Conservation (phyloP, 169 alveolate species). For the Babesia bigemina region DNA sequence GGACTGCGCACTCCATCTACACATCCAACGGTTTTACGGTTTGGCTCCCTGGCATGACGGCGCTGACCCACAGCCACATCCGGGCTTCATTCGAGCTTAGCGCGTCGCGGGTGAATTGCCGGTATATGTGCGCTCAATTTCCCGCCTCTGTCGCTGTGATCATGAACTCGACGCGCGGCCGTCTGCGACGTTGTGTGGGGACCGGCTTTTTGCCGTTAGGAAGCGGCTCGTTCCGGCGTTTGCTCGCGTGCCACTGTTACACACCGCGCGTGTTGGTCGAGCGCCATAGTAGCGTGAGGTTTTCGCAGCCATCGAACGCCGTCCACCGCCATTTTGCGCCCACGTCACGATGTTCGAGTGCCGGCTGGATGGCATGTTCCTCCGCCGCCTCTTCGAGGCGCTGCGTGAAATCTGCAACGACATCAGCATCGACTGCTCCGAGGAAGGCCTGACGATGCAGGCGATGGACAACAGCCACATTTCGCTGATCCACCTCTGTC, state of each 20-base stretch:
- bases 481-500: slow-evolving; percentile 82
- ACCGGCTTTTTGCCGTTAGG: neutral
- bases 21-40: neutral
- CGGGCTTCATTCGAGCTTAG: neutral
- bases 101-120: too few relatives aligned
- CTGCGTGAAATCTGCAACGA: slow-evolving; percentile 86
- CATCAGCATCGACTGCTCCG: slow-evolving; percentile 86
- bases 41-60: neutral
- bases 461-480: slow-evolving; percentile 91
- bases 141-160: too few relatives aligned
- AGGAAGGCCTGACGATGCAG: slow-evolving; percentile 87
- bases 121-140: too few relatives aligned
- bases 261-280: too few relatives aligned
- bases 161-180: neutral
- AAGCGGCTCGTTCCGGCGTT: too few relatives aligned
- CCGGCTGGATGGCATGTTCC: slow-evolving; percentile 78
- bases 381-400: slow-evolving; percentile 81
- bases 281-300: too few relatives aligned
- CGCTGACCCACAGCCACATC: neutral
- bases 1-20: slow-evolving; percentile 34
- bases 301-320: too few relatives aligned
- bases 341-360: slow-evolving; percentile 75
- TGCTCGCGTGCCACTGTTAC: too few relatives aligned
- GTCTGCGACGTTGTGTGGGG: neutral
- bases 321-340: neutral